A percentile compares a stretch with the other conserved stretches of the same genome.
phyloP scores from a whole-genome alignment of 495 filamentous ascomycete species.

The Neurospora discreta region DNA sequence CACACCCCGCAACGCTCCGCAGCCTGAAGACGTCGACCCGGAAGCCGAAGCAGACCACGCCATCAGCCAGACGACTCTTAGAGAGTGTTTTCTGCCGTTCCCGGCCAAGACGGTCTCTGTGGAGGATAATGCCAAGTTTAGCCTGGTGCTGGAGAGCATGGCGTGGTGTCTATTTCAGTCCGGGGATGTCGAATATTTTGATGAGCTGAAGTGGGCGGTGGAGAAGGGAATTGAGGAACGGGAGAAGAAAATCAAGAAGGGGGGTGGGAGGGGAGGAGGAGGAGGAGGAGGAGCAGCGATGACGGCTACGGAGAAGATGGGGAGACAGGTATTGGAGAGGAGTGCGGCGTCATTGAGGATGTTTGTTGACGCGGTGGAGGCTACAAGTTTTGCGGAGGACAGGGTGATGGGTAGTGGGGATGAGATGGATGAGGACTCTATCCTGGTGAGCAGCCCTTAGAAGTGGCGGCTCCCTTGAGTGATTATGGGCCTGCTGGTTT shows the following conservation, averaged over 20 bases:
- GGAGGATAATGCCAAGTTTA: conserved; percentile 72
- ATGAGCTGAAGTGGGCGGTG: conserved; percentile 39
- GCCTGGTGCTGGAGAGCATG: conserved; percentile 62
- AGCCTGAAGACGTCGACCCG: conserved; percentile 28
- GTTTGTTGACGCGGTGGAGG: conserved; percentile 21
- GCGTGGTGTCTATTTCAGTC: conserved; percentile 44
- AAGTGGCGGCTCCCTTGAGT: background rate
- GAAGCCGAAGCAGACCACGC: conserved; percentile 23
- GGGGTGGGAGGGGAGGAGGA: conserved; percentile 27
- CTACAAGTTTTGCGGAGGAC: conserved; percentile 11
- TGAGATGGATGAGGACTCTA: background rate
- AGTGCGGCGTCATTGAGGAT: conserved; percentile 29
- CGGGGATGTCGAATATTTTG: conserved; percentile 33
- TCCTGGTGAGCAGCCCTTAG: background rate
- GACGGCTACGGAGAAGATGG: conserved; percentile 22
- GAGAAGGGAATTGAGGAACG: conserved; percentile 53
- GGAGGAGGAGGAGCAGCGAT: conserved; percentile 24
- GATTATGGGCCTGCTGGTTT: background rate
- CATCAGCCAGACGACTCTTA: conserved; percentile 48
- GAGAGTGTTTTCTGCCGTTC: conserved; percentile 60
- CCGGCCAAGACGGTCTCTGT: conserved; percentile 50
- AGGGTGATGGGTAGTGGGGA: background rate
- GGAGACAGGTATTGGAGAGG: conserved; percentile 22
- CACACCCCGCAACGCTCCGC: conserved; percentile 41
- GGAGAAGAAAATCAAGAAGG: conserved; percentile 38